Evolutionary conservation across 176 grass and related monocot species (phyloP).

Genomic region (Oryza punctata): DNA sequence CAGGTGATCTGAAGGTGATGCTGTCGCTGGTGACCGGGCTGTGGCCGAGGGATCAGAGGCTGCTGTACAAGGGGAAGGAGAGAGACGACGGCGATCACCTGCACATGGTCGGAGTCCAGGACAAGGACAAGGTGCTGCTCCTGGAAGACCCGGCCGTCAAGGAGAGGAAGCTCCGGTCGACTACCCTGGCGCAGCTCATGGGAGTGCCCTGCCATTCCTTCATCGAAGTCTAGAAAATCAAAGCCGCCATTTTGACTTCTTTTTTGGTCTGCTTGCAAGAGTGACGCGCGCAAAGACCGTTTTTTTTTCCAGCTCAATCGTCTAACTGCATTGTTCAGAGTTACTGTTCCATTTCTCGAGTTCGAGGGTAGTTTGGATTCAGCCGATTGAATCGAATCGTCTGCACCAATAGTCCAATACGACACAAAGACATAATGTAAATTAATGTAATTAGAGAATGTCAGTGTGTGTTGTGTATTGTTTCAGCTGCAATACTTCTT

Average conservation of each 20-base stretch:
- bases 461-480: neutral
- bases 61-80: conserved; percentile 86
- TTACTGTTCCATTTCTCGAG: neutral
- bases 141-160: conserved; percentile 88
- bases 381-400: conserved; percentile 4
- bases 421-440: conserved; percentile 34
- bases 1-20: conserved; percentile 80
- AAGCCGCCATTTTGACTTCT: neutral
- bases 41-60: conserved; percentile 83
- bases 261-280: neutral
- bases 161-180: conserved; percentile 81
- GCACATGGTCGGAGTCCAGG: conserved; percentile 84
- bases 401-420: conserved; percentile 3
- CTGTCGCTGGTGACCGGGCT: conserved; percentile 67
- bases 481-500: neutral
- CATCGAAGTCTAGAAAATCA: conserved; percentile 48
- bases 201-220: conserved; percentile 67
- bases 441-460: conserved; percentile 18
- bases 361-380: conserved; percentile 29
- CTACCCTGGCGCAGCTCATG: conserved; percentile 71
- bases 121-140: conserved; percentile 88
- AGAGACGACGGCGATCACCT: conserved; percentile 78
- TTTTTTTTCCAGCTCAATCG: conserved; percentile 19
- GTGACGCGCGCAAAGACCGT: neutral
- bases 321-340: conserved; percentile 39